Evolutionary conservation across 2,329 filamentous ascomycete genomes (phyloP).

Genomic region (Zalaria sp.): DNA sequence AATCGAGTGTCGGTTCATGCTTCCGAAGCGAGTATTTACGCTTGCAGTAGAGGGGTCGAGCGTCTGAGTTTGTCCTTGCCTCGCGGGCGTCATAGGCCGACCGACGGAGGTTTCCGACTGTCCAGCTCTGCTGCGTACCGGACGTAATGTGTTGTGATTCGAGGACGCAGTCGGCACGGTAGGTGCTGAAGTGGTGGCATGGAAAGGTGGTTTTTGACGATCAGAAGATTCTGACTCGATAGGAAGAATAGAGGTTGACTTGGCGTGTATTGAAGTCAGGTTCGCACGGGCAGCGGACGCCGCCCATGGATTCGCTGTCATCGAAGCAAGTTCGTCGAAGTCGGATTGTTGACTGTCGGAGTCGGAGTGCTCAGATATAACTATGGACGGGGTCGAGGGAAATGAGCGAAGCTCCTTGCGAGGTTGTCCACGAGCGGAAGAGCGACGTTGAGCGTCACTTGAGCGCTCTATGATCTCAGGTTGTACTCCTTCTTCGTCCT

Average conservation of each 20-base stretch:
- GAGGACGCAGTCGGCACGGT: slow-evolving; percentile 12
- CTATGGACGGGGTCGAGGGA: slow-evolving; percentile 9
- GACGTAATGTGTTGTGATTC: slow-evolving; percentile 19
- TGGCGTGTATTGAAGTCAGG: slow-evolving; percentile 16
- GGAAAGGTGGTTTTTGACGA: slow-evolving; percentile 13
- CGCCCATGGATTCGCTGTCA: slow-evolving; percentile 2
- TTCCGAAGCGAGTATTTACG: no score
- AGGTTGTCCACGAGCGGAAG: background rate
- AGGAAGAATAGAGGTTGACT: slow-evolving; percentile 10
- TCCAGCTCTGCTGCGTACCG: slow-evolving; percentile 16
- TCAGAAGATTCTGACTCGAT: background rate
- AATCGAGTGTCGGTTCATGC: no score
- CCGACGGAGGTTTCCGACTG: no score
- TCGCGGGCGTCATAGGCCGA: no score
- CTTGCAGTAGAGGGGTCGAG: no score
- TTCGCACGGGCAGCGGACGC: slow-evolving; percentile 9
- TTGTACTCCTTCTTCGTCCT: slow-evolving; percentile 21
- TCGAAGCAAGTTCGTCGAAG: slow-evolving; percentile 4
- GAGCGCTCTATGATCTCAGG: slow-evolving; percentile 13
- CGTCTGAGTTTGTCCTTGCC: no score
- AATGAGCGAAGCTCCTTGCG: slow-evolving; percentile 1
- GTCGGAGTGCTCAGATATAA: slow-evolving; percentile 9
- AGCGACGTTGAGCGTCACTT: slow-evolving; percentile 3
- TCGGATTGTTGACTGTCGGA: slow-evolving; percentile 1
- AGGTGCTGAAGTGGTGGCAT: slow-evolving; percentile 22